Base-by-base conservation (phyloP, 305 asterid genomes). In the Plantago coronopus region DNA sequence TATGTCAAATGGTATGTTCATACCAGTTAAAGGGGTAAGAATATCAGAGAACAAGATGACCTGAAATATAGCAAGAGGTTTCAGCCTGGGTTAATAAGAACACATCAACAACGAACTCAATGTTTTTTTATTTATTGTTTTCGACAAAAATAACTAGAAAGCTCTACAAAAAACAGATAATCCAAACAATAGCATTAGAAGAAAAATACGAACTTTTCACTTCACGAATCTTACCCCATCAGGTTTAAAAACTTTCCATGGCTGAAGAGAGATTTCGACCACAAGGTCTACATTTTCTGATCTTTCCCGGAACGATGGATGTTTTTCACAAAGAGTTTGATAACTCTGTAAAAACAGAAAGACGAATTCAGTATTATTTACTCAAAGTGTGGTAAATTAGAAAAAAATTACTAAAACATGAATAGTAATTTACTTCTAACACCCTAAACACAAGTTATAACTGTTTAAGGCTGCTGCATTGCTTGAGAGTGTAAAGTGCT, bases 231-330 rank as follows among this genome's bases (percentile, higher is more conserved):
- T 83, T 76, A 93, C 99, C 62, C 99, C 99, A 60, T 93, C 99
- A 31, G 99, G 99, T 69, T 54, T 82, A 68, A 93, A 93, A 59
- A 89, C 95, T 78, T 89, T 63, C 96, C 97, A 93, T 21, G 97
- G 97, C 81, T 93, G 99, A 65, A 93, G 83, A 58, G 99, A 93
- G 71, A 93, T 93, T 69, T 93, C 99, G 67, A 93, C 99, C 77
- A 89, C 97, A 60, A 93, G 99, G 78, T 93, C 94, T 1, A 93
- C 99, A 69, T 93, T 93, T 75, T 93, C 99, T 49, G 97, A 93
- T 78, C 99, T 81, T 66, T 93, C 96, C 43, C 97, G 99, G 46
- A 93, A 93, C 20, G 95, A 87, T 5, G 97, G 99, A 69, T 93
- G 68, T 85, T 87, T 93, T 94, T 93, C 94, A 53, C 97, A 89